phyloP scores from a whole-genome alignment of 2,329 filamentous ascomycete genomes.

The Zasmidium citrigriseum region DNA sequence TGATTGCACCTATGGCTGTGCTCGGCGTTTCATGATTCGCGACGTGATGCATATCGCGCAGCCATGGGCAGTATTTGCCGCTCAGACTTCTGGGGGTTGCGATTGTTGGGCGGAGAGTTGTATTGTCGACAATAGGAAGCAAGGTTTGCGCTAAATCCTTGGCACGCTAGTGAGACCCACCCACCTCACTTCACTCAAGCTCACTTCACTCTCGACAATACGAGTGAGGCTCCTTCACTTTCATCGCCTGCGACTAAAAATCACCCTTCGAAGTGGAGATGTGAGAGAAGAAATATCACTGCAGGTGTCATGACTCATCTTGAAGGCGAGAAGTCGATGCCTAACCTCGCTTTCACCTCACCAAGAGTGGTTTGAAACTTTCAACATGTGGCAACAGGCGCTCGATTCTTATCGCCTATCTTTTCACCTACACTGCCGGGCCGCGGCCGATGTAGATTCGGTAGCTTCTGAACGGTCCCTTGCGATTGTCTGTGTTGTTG shows the following conservation, averaged over 20 bases:
- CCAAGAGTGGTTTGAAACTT: no score
- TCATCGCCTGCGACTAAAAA: no score
- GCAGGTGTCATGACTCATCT: no score
- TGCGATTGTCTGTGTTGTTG: conserved; percentile 40
- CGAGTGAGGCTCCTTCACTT: neutral
- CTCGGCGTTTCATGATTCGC: neutral
- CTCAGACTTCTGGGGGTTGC: neutral
- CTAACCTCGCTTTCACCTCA: no score
- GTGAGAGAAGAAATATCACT: no score
- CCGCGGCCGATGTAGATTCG: conserved; percentile 39
- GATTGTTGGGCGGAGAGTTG: neutral
- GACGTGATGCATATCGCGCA: neutral
- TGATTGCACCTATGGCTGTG: neutral
- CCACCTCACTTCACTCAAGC: neutral
- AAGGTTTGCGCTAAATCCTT: neutral
- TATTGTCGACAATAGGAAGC: neutral
- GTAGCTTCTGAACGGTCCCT: conserved; percentile 40
- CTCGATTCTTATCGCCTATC: no score
- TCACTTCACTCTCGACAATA: neutral
- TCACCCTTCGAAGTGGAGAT: no score
- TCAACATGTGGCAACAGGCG: no score
- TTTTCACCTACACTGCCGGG: conserved; percentile 39
- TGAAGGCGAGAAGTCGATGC: no score
- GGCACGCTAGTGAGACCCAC: no score
- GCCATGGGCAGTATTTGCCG: neutral